Evolutionary conservation across 75 land plant species (phyloP), one percentile per base, ranked within the genome.

Genomic region (Sequoia sempervirens): DNA sequence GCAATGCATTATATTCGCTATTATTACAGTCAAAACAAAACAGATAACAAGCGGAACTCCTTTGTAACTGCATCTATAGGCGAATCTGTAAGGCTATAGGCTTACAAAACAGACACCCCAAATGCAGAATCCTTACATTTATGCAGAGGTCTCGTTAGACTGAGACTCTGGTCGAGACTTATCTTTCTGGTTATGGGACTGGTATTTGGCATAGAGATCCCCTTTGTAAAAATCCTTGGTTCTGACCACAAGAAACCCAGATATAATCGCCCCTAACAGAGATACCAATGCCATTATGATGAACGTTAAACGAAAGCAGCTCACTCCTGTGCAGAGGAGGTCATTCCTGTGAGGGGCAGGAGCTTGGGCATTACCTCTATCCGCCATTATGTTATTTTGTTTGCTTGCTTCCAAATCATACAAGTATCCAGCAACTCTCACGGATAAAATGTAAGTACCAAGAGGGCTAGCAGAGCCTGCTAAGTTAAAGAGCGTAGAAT

Each of bases 381-480:
- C 46, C 80, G 10, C 18, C 7, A 0, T 9, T 0, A 9, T 26
- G 1, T 23, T 9, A 28, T 78, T 23, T 81, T 94, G 93, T 86
- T 87, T 93, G 43, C 23, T 30, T 1, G 93, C 96, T 84, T 93
- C 95, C 30, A 45, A 66, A 37, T 94, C 96, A 58, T 94, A 94
- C 37, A 94, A 36, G 26, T 83, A 17, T 3, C 96, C 96, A 3
- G 95, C 87, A 41, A 93, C 84, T 72, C 82, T 85, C 26, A 91
- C 96, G 14, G 92, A 93, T 43, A 94, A 85, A 1, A 93, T 4
- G 80, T 91, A 91, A 12, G 89, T 83, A 1, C 93, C 96, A 6
- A 94, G 41, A 18, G 96, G 96, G 58, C 92, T 90, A 4, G 93
- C 95, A 61, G 87, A 68, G 36, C 80, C 83, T 61, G 85, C 91